Evolutionary conservation across 768 basidiomycete genomes (phyloP), one percentile per base, ranked within the genome.

Genomic region (Porpolomopsis calyptriformis): DNA sequence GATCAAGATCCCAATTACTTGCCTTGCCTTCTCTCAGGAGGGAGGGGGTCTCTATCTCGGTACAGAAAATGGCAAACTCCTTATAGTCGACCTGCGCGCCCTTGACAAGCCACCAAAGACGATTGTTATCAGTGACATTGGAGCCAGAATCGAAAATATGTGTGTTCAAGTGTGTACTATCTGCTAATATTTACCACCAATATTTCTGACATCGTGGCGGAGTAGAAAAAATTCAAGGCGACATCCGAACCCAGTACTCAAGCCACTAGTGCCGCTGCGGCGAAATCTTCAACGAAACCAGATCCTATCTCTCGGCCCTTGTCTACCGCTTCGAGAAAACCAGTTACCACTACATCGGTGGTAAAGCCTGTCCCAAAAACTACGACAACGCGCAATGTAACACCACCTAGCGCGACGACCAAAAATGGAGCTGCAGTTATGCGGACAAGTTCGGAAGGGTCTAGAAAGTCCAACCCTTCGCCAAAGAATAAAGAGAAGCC

Each of bases 31-130:
- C 59, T 82, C 84, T 19, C 67, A 74, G 0, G 82, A 85, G 50
- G 84, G 85, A 4, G 80, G 74, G 3, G 67, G 74, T 6, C 64
- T 87, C 40, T 85, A 78, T 55, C 49, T 80, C 3, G 84, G 84
- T 1, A 81, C 83, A 4, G 71, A 72, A 47, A 67, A 67, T 25
- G 85, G 85, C 3, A 77, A 71, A 45, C 60, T 87, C n/a, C 58
- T 84, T 18, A 56, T 80, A 19, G 59, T 82, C 24, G 80, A 84
- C 52, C 62, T 85, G 16, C 77, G 85, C 25, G 68, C 74, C 12
- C 60, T 82, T 29, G 82, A 87, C 51, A 78, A 77, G 49, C 70
- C 71, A n/a, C 77, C 81, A 0, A 82, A 72, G 56, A 53, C 61
- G 4, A 65, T 84, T 41, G 53, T 56, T 6, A 57, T 85, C 8